Evolutionary conservation across 106 monocot genomes (phyloP).

Genomic region (Dendrobium chrysotoxum): DNA sequence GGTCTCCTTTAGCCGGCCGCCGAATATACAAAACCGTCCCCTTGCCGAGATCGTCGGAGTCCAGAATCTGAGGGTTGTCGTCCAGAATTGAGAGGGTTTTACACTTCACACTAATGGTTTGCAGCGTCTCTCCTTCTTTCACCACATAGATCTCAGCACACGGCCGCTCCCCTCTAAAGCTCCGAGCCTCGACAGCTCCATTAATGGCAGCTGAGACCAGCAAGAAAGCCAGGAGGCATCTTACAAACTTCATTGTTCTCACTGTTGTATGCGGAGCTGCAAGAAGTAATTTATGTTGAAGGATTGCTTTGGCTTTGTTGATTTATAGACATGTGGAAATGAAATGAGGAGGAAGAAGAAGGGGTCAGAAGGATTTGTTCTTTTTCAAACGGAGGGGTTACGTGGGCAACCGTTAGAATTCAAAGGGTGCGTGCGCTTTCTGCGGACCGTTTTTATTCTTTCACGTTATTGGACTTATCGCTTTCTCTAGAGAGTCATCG

Average conservation of each 20-base stretch:
- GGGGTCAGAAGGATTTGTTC: no score
- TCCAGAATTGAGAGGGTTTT: conserved; percentile 10
- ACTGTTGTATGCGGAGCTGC: no score
- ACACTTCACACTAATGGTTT: conserved; percentile 32
- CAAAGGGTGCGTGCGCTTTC: neutral
- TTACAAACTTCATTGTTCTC: neutral
- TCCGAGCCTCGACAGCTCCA: neutral
- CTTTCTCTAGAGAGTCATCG: no score
- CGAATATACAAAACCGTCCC: conserved; percentile 24
- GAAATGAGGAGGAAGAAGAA: neutral
- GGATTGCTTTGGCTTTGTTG: neutral
- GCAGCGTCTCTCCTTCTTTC: conserved; percentile 25
- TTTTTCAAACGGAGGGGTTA: neutral
- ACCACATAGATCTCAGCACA: conserved; percentile 25
- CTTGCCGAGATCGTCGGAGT: conserved; percentile 23
- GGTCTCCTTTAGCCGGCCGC: neutral
- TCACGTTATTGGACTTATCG: no score
- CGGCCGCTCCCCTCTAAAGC: neutral
- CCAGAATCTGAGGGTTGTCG: conserved; percentile 23
- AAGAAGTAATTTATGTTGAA: no score
- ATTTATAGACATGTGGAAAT: neutral
- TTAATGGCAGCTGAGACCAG: neutral
- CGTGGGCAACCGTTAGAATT: conserved; percentile 1
- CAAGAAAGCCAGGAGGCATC: neutral
- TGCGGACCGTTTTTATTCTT: neutral